A percentile compares a stretch with the other conserved stretches of the same genome.
Evolutionary conservation across 108 stramenopile genomes (phyloP).

Genomic region (Cyclotella choctawhatcheeana): DNA sequence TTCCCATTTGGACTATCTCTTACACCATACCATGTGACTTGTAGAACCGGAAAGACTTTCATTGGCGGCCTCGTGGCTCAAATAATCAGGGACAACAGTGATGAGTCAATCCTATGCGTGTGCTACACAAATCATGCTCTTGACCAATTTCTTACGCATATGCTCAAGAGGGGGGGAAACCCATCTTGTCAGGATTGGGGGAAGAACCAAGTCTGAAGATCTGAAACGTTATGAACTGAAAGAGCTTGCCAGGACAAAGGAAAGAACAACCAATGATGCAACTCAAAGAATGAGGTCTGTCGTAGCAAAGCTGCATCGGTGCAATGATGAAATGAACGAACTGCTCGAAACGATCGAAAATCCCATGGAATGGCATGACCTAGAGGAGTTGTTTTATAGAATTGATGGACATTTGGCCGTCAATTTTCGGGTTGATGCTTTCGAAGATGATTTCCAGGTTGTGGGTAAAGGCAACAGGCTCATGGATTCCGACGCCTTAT

Average conservation of each 20-base stretch:
- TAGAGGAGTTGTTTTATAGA: constrained; percentile 16
- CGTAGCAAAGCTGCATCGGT: constrained; percentile 39
- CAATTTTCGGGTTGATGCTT: background rate
- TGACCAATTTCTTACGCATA: constrained; percentile 77
- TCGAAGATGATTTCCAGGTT: constrained; percentile 40
- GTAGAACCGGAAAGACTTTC: constrained; percentile 51
- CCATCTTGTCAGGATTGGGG: constrained; percentile 69
- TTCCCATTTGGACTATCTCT: no score
- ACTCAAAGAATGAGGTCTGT: constrained; percentile 31
- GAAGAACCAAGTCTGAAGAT: constrained; percentile 59
- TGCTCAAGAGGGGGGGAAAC: constrained; percentile 60
- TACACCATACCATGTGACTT: no score
- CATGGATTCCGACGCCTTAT: constrained; percentile 37
- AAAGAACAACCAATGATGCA: constrained; percentile 19
- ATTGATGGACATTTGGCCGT: constrained; percentile 3
- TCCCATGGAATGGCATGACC: constrained; percentile 35
- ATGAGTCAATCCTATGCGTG: constrained; percentile 60
- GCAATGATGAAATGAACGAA: constrained; percentile 32
- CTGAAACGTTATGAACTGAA: constrained; percentile 45
- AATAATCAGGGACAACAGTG: constrained; percentile 54
- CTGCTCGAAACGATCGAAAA: constrained; percentile 23
- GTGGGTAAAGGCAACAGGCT: constrained; percentile 33
- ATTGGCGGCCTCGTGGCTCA: constrained; percentile 54
- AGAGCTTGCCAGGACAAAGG: constrained; percentile 22
- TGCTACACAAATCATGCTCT: constrained; percentile 87